These are phyloP conservation scores for Metahyphopichia silvanorum DNA, from an alignment of 805 yeast species.

Conservation along the genomic window DNA sequence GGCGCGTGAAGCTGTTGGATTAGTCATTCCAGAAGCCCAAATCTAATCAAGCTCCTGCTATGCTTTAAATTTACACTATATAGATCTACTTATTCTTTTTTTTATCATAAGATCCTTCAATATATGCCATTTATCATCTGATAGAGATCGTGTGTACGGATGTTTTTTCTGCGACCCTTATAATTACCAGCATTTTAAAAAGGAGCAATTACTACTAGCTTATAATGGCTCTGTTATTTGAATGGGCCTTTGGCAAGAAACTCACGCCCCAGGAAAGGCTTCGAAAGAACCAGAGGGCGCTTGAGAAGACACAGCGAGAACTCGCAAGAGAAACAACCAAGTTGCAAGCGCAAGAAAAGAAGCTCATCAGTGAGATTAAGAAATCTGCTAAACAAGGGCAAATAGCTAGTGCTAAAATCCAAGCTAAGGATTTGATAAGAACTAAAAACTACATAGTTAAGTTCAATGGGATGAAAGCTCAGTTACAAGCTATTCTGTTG, in stretches of 20 bases:
- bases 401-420: slow-evolving; percentile 83
- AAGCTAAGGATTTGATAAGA: slow-evolving; percentile 91
- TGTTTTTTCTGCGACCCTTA: no score
- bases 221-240: slow-evolving; percentile 45
- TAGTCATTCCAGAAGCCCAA: no score
- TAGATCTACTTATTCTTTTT: neutral
- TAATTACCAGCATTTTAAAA: no score
- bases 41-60: no score
- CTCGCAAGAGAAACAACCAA: slow-evolving; percentile 83
- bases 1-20: slow-evolving; percentile 49
- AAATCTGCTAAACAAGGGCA: slow-evolving; percentile 90
- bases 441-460: slow-evolving; percentile 81
- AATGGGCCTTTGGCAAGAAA: slow-evolving; percentile 95
- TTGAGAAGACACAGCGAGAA: slow-evolving; percentile 93
- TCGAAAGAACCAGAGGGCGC: slow-evolving; percentile 91
- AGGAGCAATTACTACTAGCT: neutral
- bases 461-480: slow-evolving; percentile 92
- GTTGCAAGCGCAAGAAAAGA: slow-evolving; percentile 89
- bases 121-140: no score
- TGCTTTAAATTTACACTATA: no score
- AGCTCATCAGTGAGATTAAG: slow-evolving; percentile 78
- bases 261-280: slow-evolving; percentile 93
- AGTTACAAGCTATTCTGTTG: slow-evolving; percentile 88
- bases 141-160: no score
- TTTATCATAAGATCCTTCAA: no score